These are phyloP conservation scores for Capsicum baccatum DNA, from an alignment of 257 asterid genomes.

Conservation along the genomic window DNA sequence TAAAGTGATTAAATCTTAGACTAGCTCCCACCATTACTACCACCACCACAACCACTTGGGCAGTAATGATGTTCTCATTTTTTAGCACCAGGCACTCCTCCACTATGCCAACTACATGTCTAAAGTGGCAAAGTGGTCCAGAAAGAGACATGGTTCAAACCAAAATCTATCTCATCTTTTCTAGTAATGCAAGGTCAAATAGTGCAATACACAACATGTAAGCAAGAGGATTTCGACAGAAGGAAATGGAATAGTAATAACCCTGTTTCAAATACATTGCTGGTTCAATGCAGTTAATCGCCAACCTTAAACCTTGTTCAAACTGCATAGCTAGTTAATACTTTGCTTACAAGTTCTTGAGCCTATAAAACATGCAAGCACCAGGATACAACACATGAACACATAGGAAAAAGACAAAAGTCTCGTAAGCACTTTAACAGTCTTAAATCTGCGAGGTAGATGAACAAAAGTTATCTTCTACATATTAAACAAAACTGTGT, in stretches of 20 bases:
- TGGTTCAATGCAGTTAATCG: not conserved
- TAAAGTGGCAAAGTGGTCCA: not conserved
- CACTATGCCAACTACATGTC: not conserved
- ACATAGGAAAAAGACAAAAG: constrained; percentile 7
- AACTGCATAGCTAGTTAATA: not conserved
- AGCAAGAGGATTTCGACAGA: not conserved
- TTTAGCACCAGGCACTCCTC: not conserved
- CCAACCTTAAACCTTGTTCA: not conserved
- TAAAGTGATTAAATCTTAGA: not conserved
- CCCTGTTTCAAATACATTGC: not conserved
- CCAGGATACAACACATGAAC: not conserved
- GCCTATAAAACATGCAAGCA: not conserved
- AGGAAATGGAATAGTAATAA: not conserved
- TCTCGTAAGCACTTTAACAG: not conserved
- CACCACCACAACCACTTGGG: constrained; percentile 11
- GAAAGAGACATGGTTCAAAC: constrained; percentile 4
- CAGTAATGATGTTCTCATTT: not conserved
- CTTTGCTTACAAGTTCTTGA: not conserved
- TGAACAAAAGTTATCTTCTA: not conserved
- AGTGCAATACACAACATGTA: not conserved
- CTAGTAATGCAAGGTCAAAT: constrained; percentile 14
- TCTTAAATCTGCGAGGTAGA: not conserved
- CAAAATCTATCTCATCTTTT: constrained; percentile 3
- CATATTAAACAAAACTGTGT: not conserved
- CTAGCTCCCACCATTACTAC: not conserved